A percentile compares a stretch with the other conserved stretches of the same genome.
Conservation (phyloP, 2,329 filamentous ascomycete genomes). For the Aureobasidium zeae region DNA sequence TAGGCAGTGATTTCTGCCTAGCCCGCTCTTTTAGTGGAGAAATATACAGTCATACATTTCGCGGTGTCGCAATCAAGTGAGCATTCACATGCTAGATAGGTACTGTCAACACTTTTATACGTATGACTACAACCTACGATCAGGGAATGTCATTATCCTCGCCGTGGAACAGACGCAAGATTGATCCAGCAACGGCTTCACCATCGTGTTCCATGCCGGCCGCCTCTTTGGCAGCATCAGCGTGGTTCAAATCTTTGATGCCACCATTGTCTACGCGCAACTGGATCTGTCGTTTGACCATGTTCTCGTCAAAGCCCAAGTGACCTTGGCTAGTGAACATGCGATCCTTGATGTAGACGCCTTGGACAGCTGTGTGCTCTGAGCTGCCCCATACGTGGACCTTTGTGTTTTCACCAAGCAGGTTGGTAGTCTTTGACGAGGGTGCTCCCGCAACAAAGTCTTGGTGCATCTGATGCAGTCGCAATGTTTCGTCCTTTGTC, state of each 20-base stretch:
- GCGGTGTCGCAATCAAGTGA: too few species aligned
- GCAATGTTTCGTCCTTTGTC: conserved; percentile 27
- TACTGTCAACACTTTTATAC: too few species aligned
- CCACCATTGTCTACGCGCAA: conserved; percentile 35
- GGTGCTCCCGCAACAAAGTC: conserved; percentile 35
- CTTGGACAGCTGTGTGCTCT: conserved; percentile 38
- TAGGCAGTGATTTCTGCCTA: not conserved
- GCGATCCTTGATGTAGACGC: conserved; percentile 36
- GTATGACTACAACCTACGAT: too few species aligned
- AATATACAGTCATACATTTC: too few species aligned
- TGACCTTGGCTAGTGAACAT: conserved; percentile 42
- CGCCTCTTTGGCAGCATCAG: conserved; percentile 30
- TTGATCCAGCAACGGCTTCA: conserved; percentile 30
- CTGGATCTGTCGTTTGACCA: conserved; percentile 39
- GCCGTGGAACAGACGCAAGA: conserved; percentile 40
- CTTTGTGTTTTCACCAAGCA: conserved; percentile 34
- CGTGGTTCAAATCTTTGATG: conserved; percentile 32
- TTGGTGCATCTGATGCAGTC: conserved; percentile 41
- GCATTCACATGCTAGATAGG: too few species aligned
- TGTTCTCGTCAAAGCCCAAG: conserved; percentile 38
- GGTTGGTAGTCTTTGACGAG: conserved; percentile 22
- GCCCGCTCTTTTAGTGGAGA: not conserved
- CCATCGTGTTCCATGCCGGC: conserved; percentile 35
- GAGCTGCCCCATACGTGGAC: conserved; percentile 43
- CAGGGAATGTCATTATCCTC: conserved; percentile 37